phyloP scores from a whole-genome alignment of 768 basidiomycete species.

The Tylopilus sp. region DNA sequence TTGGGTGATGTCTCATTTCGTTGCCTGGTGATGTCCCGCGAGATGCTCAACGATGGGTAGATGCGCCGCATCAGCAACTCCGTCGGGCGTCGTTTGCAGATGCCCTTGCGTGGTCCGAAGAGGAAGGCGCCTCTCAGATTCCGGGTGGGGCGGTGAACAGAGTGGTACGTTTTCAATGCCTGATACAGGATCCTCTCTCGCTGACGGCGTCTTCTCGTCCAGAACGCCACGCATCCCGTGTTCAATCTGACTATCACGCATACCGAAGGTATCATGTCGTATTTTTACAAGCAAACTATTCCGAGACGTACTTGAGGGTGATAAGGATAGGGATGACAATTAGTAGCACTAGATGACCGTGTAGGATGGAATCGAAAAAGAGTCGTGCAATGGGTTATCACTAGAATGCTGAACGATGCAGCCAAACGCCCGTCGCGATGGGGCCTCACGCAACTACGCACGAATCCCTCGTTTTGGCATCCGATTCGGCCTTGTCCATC shows the following conservation, averaged over 20 bases:
- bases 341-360: no score
- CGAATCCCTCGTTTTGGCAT: slow-evolving; percentile 19
- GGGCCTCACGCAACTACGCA: slow-evolving; percentile 18
- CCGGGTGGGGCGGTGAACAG: slow-evolving; percentile 63
- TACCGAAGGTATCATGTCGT: slow-evolving; percentile 58
- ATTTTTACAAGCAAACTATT: slow-evolving; percentile 66
- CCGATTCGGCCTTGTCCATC: slow-evolving; percentile 35
- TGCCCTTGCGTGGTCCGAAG: slow-evolving; percentile 64
- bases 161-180: slow-evolving; percentile 41
- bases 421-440: no score
- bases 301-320: slow-evolving; percentile 28
- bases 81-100: slow-evolving; percentile 50
- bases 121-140: slow-evolving; percentile 51
- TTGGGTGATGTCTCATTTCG: slow-evolving; percentile 9
- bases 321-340: no score
- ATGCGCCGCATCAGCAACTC: slow-evolving; percentile 21
- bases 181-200: neutral
- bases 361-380: no score
- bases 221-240: slow-evolving; percentile 83
- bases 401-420: no score
- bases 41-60: slow-evolving; percentile 20
- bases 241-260: slow-evolving; percentile 75
- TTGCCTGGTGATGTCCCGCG: neutral
- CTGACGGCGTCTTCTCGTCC: neutral
- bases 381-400: no score